phyloP scores from a whole-genome alignment of 164 flowering plant species.

The Liriodendron chinense region DNA sequence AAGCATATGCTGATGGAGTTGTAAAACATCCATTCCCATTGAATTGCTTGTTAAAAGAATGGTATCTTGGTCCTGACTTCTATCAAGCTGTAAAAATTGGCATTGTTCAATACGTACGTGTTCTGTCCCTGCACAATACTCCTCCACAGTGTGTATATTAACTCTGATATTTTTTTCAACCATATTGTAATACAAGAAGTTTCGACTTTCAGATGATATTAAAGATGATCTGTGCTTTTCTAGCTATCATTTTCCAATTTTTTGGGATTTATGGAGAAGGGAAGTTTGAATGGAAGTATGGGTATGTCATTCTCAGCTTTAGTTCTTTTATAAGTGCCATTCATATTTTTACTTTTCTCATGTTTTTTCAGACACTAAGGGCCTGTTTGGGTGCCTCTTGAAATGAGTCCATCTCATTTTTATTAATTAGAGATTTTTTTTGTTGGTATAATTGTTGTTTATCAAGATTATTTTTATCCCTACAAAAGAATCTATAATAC shows the following conservation, averaged over 20 bases:
- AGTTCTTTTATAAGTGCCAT: not conserved
- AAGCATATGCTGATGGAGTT: constrained; percentile 69
- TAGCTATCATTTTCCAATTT: constrained; percentile 73
- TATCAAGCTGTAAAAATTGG: constrained; percentile 97
- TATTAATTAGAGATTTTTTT: too few relatives aligned
- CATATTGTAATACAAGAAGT: not conserved
- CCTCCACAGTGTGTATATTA: not conserved
- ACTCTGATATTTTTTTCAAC: not conserved
- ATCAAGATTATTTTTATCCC: too few relatives aligned
- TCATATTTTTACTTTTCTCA: not conserved
- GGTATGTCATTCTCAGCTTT: constrained; percentile 42
- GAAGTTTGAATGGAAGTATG: constrained; percentile 92
- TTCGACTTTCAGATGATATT: constrained; percentile 67
- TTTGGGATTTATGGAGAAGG: constrained; percentile 98
- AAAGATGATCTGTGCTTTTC: constrained; percentile 83
- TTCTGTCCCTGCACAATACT: not conserved
- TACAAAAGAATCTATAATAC: too few relatives aligned
- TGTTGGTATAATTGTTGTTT: too few relatives aligned
- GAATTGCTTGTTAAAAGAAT: constrained; percentile 64
- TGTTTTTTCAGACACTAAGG: not conserved
- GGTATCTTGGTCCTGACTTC: constrained; percentile 94
- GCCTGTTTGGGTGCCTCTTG: not conserved
- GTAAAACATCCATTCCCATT: constrained; percentile 96
- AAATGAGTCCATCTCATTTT: not conserved
- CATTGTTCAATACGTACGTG: constrained; percentile 94